These are phyloP conservation scores for Chlamydomonas sphaeroides DNA, from an alignment of 139 green algal genomes.

Conservation along the genomic window DNA sequence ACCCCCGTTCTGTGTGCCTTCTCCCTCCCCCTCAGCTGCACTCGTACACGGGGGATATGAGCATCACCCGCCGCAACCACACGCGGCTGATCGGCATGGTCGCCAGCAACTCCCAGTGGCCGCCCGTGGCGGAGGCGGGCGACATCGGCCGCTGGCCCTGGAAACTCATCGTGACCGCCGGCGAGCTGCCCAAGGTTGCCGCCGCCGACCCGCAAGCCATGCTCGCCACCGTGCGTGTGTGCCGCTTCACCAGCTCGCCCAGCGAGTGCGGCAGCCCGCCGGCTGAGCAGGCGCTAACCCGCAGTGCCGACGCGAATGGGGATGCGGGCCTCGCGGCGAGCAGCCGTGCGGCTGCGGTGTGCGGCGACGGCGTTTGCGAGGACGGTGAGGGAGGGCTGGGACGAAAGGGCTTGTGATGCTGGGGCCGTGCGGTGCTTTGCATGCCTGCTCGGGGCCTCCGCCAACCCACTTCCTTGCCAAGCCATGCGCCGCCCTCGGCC, in stretches of 20 bases:
- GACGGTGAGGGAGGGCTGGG: too few relatives aligned
- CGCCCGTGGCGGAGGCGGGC: too few relatives aligned
- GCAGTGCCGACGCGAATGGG: too few relatives aligned
- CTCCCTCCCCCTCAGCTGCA: neutral
- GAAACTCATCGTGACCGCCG: neutral
- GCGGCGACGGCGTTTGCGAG: neutral
- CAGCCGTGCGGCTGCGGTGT: neutral
- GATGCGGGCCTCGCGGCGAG: too few relatives aligned
- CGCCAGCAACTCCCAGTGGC: too few relatives aligned
- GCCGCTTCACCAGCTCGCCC: neutral
- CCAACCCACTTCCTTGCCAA: too few relatives aligned
- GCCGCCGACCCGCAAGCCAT: neutral
- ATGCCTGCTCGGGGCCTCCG: too few relatives aligned
- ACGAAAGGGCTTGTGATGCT: too few relatives aligned
- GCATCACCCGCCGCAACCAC: neutral
- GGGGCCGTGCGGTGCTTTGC: too few relatives aligned
- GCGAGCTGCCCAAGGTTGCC: neutral
- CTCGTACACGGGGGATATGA: neutral
- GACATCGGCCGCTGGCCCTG: conserved; percentile 10
- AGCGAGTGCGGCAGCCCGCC: neutral
- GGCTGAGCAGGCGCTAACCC: too few relatives aligned
- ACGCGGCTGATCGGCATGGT: neutral
- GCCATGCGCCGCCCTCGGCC: too few relatives aligned
- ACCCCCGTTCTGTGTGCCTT: neutral
- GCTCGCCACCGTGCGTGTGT: neutral